These are phyloP conservation scores for Alloascoidea africana DNA, from an alignment of 805 yeast species.

Conservation along the genomic window DNA sequence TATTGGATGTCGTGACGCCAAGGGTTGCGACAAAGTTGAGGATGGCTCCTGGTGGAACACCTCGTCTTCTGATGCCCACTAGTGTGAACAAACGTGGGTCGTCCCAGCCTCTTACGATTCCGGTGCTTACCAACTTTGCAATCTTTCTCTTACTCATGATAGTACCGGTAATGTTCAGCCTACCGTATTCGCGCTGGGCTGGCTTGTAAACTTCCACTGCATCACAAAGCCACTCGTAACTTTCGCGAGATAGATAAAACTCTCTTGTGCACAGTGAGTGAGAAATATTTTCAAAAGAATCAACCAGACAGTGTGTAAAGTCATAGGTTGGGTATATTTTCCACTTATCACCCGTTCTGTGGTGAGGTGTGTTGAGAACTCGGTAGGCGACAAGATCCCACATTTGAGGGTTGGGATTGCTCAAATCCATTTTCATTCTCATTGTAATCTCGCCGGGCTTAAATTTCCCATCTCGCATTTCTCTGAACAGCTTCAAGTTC, in stretches of 20 bases:
- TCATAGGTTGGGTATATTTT: slow-evolving; percentile 97
- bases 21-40: slow-evolving; percentile 83
- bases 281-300: slow-evolving; percentile 89
- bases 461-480: slow-evolving; percentile 83
- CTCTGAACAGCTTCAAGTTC: slow-evolving; percentile 67
- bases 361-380: slow-evolving; percentile 83
- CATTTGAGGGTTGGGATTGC: slow-evolving; percentile 94
- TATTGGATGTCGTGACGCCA: slow-evolving; percentile 90
- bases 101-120: slow-evolving; percentile 89
- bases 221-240: slow-evolving; percentile 98
- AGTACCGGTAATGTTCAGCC: slow-evolving; percentile 89
- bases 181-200: slow-evolving; percentile 96
- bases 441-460: slow-evolving; percentile 85
- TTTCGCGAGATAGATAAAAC: slow-evolving; percentile 80
- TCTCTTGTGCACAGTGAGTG: slow-evolving; percentile 96
- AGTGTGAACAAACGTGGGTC: slow-evolving; percentile 94
- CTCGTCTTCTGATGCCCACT: slow-evolving; percentile 91
- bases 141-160: slow-evolving; percentile 91
- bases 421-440: slow-evolving; percentile 91
- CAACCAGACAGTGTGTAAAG: slow-evolving; percentile 97
- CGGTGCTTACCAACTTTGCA: slow-evolving; percentile 75
- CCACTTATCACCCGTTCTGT: slow-evolving; percentile 96
- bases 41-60: slow-evolving; percentile 98
- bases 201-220: slow-evolving; percentile 92
- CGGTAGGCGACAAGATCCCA: slow-evolving; percentile 98